A percentile compares a stretch with the other conserved stretches of the same genome.
Evolutionary conservation across 495 filamentous ascomycete genomes (phyloP).

Genomic region (Penicillium lagena): DNA sequence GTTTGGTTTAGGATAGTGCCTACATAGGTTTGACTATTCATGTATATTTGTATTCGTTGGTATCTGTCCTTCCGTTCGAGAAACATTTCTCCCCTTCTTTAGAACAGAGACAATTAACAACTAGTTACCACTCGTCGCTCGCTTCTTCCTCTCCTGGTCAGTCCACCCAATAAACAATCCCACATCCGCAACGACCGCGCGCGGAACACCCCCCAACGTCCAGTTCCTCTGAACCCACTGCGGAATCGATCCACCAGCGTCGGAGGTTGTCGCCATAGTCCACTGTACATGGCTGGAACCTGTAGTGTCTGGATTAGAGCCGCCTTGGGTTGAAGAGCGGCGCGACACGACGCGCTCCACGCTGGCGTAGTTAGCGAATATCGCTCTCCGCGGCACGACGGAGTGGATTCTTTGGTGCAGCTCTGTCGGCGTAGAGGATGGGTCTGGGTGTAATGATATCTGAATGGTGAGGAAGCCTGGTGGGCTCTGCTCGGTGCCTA

Average conservation of each 20-base stretch:
- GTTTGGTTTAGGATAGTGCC: too few species aligned
- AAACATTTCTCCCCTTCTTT: too few species aligned
- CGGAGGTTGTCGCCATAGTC: conserved; percentile 66
- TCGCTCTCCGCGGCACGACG: conserved; percentile 30
- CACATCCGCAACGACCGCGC: conserved; percentile 65
- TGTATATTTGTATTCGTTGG: too few species aligned
- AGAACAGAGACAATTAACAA: too few species aligned
- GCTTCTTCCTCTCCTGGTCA: conserved; percentile 19
- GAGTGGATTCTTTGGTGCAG: conserved; percentile 23
- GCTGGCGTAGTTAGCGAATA: conserved; percentile 52
- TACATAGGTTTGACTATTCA: too few species aligned
- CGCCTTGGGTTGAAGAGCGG: conserved; percentile 13
- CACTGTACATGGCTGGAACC: conserved; percentile 45
- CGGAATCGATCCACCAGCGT: conserved; percentile 61
- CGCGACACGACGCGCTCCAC: conserved; percentile 53
- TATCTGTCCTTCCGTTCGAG: too few species aligned
- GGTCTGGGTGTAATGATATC: conserved; percentile 42
- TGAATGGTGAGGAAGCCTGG: conserved; percentile 45
- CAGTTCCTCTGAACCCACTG: conserved; percentile 54
- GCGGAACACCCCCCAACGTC: conserved; percentile 53
- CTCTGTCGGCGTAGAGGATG: conserved; percentile 19
- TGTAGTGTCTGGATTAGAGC: background rate
- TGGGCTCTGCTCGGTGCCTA: background rate
- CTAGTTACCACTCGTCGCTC: too few species aligned
- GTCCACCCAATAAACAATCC: conserved; percentile 61